Conservation (phyloP, 352 stramenopile species). For the Phytophthora pinifolia region DNA sequence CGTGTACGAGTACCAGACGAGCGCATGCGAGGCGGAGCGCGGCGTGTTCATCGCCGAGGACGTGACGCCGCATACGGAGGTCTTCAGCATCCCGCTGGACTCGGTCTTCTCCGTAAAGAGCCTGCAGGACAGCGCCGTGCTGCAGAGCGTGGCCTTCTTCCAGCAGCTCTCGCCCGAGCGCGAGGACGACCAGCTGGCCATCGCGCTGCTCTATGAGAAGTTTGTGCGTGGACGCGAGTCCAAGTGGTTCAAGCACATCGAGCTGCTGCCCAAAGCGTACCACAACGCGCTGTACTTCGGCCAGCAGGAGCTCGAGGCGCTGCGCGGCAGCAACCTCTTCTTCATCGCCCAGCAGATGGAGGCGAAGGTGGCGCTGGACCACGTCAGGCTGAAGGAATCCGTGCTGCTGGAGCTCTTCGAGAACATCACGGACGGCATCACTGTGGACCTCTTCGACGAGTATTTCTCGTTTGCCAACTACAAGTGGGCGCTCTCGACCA, state of each 20-base stretch:
- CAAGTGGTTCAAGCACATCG: constrained; percentile 67
- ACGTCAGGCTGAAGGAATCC: constrained; percentile 34
- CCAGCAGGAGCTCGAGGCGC: constrained; percentile 30
- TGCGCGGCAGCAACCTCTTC: constrained; percentile 68
- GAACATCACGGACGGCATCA: constrained; percentile 31
- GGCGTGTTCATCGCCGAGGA: constrained; percentile 84
- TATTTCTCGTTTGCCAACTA: constrained; percentile 73
- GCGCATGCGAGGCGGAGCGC: constrained; percentile 46
- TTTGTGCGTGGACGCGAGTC: constrained; percentile 45
- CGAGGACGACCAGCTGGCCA: constrained; percentile 71
- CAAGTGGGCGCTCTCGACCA: constrained; percentile 83
- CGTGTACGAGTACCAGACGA: constrained; percentile 67
- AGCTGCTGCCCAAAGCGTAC: constrained; percentile 56
- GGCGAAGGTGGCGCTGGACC: constrained; percentile 55
- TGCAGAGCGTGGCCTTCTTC: constrained; percentile 53
- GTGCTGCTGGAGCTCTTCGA: constrained; percentile 58
- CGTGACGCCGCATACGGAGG: constrained; percentile 65
- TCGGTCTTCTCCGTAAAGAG: constrained; percentile 61
- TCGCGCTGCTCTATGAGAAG: constrained; percentile 74
- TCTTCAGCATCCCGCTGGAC: constrained; percentile 64
- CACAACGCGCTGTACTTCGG: constrained; percentile 76
- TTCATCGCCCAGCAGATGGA: constrained; percentile 69
- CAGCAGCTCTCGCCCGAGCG: constrained; percentile 36
- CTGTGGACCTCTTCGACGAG: constrained; percentile 30
- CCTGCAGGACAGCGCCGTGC: constrained; percentile 29